Conservation (phyloP, 1,139 yeast genomes). For the Pichia inconspicua region DNA sequence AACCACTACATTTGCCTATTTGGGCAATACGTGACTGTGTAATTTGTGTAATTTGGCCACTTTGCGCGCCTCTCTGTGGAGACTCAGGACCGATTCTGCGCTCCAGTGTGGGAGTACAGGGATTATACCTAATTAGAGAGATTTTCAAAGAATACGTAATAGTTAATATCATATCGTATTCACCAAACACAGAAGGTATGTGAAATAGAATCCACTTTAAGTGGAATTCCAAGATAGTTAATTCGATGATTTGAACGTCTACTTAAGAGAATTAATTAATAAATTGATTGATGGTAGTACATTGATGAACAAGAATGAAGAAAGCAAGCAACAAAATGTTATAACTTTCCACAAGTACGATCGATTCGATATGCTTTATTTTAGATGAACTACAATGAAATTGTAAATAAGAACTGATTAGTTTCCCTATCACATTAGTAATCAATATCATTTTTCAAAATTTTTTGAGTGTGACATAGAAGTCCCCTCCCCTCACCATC, state of each 20-base stretch:
- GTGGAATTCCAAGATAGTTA: not conserved
- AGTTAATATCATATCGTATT: not conserved
- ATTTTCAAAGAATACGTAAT: not conserved
- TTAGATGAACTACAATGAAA: too few relatives aligned
- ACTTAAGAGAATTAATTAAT: not conserved
- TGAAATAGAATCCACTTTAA: not conserved
- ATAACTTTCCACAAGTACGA: too few relatives aligned
- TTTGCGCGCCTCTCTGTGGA: not conserved
- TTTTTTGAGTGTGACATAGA: not conserved
- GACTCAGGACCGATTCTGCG: not conserved
- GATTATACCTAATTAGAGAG: not conserved
- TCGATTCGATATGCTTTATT: too few relatives aligned
- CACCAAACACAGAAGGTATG: conserved; percentile 13
- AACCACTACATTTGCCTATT: not conserved
- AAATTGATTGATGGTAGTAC: too few relatives aligned
- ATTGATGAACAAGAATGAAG: too few relatives aligned
- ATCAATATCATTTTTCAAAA: not conserved
- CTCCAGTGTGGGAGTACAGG: not conserved
- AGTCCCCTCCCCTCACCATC: not conserved
- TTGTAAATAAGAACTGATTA: too few relatives aligned
- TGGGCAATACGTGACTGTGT: not conserved
- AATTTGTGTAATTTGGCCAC: not conserved
- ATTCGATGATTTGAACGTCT: not conserved
- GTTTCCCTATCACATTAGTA: not conserved
- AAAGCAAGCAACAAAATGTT: too few relatives aligned